phyloP scores from a whole-genome alignment of 257 asterid genomes.

The Solanum infundibuliforme region DNA sequence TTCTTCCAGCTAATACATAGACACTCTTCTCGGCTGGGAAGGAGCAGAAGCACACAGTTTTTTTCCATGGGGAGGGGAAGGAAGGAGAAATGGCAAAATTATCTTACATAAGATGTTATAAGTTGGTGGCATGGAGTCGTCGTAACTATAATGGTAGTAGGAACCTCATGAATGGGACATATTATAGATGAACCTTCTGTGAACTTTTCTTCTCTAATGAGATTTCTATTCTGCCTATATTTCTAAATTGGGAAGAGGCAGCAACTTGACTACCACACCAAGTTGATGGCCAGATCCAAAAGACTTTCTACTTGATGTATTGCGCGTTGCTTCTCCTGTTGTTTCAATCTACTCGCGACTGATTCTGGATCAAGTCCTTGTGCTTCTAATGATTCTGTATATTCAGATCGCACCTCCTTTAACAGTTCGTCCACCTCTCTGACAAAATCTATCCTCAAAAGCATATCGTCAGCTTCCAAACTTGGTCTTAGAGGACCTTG shows the following conservation, averaged over 20 bases:
- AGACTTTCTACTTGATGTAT: constrained; percentile 66
- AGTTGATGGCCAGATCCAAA: constrained; percentile 64
- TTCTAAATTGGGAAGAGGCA: neutral
- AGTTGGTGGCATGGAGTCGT: neutral
- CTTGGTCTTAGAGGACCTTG: constrained; percentile 72
- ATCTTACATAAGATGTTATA: neutral
- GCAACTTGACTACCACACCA: constrained; percentile 43
- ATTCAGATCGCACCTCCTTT: constrained; percentile 57
- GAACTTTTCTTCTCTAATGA: neutral
- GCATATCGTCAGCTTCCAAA: constrained; percentile 55
- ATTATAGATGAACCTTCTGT: neutral
- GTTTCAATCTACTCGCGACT: constrained; percentile 64
- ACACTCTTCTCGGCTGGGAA: neutral
- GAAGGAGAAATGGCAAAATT: neutral
- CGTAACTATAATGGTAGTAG: neutral
- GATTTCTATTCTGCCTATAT: neutral
- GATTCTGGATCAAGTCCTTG: constrained; percentile 67
- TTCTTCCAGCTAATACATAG: neutral
- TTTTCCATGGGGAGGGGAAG: neutral
- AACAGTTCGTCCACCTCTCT: constrained; percentile 69
- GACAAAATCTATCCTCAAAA: constrained; percentile 77
- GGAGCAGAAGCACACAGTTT: neutral
- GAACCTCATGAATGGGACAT: neutral
- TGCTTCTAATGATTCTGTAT: constrained; percentile 23
- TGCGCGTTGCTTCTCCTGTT: constrained; percentile 83